Conservation (phyloP, 164 flowering plant species). For the Platanus orientalis region DNA sequence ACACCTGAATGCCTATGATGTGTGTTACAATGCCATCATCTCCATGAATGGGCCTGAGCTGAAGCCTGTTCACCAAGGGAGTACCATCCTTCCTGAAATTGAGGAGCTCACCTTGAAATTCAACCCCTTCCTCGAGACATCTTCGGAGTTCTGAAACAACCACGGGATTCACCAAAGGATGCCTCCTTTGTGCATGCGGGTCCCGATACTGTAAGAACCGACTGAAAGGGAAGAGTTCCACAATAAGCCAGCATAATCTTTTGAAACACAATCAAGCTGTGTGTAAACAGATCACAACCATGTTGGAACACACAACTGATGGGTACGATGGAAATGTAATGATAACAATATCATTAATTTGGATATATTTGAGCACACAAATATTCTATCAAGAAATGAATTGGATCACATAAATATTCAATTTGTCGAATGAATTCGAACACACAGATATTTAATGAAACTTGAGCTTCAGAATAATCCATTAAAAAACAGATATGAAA, state of each 20-base stretch:
- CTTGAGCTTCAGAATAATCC: not conserved
- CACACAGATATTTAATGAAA: not conserved
- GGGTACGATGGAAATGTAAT: not conserved
- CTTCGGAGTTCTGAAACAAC: conserved; percentile 75
- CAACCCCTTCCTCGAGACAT: conserved; percentile 72
- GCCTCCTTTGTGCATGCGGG: conserved; percentile 75
- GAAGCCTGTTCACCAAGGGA: conserved; percentile 67
- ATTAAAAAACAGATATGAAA: not conserved
- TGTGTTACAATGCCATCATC: conserved; percentile 77
- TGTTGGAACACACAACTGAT: not conserved
- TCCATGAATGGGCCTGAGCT: conserved; percentile 61
- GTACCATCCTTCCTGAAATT: conserved; percentile 83
- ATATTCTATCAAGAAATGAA: not conserved
- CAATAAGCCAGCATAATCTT: conserved; percentile 3
- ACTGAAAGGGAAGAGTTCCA: conserved; percentile 31
- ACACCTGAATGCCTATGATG: conserved; percentile 74
- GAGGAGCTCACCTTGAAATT: conserved; percentile 82
- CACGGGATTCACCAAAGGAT: conserved; percentile 83
- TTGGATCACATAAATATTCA: not conserved
- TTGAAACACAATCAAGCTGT: not conserved
- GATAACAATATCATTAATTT: not conserved
- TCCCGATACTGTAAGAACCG: conserved; percentile 80
- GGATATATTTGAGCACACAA: not conserved
- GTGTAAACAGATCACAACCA: not conserved
- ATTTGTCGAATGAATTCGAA: not conserved